Base-by-base conservation (phyloP, 2,329 filamentous ascomycete genomes). In the Akanthomyces lecanii region DNA sequence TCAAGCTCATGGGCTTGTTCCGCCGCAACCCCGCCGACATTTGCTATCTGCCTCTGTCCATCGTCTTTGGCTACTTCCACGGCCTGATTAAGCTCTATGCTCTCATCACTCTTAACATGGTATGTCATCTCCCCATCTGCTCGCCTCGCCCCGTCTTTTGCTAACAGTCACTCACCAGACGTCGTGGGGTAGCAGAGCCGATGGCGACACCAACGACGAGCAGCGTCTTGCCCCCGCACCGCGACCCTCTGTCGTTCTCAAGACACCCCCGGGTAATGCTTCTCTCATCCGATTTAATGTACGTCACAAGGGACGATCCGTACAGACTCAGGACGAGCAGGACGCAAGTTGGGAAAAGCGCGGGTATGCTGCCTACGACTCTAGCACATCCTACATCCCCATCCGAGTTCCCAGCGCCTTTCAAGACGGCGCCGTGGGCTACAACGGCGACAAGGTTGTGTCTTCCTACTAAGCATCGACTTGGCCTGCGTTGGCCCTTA, bases 121-220 rank as follows among this genome's bases (percentile, higher is more conserved):
- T 96, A 84, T 77, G 88, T 80, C 42, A 21, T 71, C 67, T 69
- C 64, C 51, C 18, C 36, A 18, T 28, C 36, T 63, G 58, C 28
- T 14, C 28, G 58, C 33, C 47, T 58, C 47, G 55, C 59, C 47
- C n/a, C 28, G 5, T 48, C 25, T 40, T 33, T 18, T 18, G 12
- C 56, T 65, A 64, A 64, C 60, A 40, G 23, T 62, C 42, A 28
- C 45, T 42, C 33, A 53, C 64, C 73, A 97, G 93, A 97, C 93
- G 51, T 94, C 92, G 59, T 97, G 93, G 93, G 93, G 93, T 72
- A 97, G 92, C 77, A 89, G 93, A 76, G 91, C 92, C 70, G 93
- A 95, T 70, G 93, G 92, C 72, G 93, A 97, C 76, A 84, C 89
- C 68, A 90, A 96, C 76, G 89, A 96, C 75, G 84, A 83, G 66